Evolutionary conservation across 2,329 filamentous ascomycete genomes (phyloP), one percentile per base, ranked within the genome.

Genomic region (Nemania sp.): DNA sequence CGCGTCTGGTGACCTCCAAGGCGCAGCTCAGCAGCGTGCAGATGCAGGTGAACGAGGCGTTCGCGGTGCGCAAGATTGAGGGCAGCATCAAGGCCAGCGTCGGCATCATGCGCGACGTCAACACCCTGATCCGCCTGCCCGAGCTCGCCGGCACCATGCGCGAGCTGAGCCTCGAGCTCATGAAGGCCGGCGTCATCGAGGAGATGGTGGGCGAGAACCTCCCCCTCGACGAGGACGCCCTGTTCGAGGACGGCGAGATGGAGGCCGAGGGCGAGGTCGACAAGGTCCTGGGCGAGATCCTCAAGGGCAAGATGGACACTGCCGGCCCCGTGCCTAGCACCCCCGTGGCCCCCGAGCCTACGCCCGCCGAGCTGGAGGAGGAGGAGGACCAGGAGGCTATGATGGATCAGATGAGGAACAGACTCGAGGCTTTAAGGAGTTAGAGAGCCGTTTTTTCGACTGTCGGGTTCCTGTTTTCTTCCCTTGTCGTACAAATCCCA

Each of bases 41-140:
- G 81, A 97, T 98, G 94, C 96, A 98, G 82, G 95, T 99, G 77
- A 93, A 94, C 77, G 95, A 98, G 83, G 94, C 96, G 1, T 98
- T 98, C 80, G 93, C 93, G 1, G 91, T 98, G 75, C 90, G 93
- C 74, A 97, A 97, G 85, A 98, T 99, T 71, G 94, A 98, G 82
- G 95, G 94, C 53, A 94, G 91, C 76, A 94, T 99, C 77, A 88
- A 89, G 73, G 91, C 92, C 49, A 93, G 90, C 74, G 94, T 95
- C 8, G 92, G 93, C 52, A 94, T 99, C 74, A 98, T 99, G 96
- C 95, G 94, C 82, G 94, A 98, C 79, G 93, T 99, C 67, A 98
- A 98, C 80, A 88, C 86, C 18, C 85, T 98, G 27, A 89, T 98
- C 57, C 87, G 91, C 29, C 81, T 99, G 74, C 96, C 96, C 11